A percentile compares a stretch with the other conserved stretches of the same genome.
These are phyloP conservation scores for Botrytis tulipae DNA, from an alignment of 2,329 filamentous ascomycete species.

Conservation along the genomic window DNA sequence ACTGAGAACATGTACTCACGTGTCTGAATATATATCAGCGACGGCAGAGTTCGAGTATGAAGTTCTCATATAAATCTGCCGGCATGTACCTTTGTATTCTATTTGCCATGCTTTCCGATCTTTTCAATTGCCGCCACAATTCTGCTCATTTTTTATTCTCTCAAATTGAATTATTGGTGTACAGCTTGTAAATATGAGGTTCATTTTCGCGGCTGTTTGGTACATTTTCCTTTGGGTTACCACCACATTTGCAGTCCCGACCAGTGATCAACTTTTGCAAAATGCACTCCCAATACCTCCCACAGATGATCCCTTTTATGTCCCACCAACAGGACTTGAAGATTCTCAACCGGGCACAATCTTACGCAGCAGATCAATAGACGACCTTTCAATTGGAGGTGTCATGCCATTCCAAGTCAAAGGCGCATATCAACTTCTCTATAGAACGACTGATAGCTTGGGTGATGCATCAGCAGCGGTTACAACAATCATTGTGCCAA, in stretches of 20 bases:
- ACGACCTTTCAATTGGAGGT: slow-evolving; percentile 36
- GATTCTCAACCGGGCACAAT: slow-evolving; percentile 38
- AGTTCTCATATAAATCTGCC: slow-evolving; percentile 1
- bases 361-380: slow-evolving; percentile 30
- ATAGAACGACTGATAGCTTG: slow-evolving; percentile 42
- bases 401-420: slow-evolving; percentile 25
- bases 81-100: not conserved
- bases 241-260: not conserved
- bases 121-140: not conserved
- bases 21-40: not conserved
- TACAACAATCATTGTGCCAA: slow-evolving; percentile 43
- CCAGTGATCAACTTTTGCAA: not conserved
- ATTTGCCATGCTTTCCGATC: not conserved
- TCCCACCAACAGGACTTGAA: slow-evolving; percentile 37
- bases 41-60: not conserved
- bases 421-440: slow-evolving; percentile 41
- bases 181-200: not conserved
- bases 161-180: too few species aligned
- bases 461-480: slow-evolving; percentile 42
- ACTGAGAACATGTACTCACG: not conserved
- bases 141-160: not conserved
- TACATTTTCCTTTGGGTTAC: not conserved
- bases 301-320: slow-evolving; percentile 42
- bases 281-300: slow-evolving; percentile 34
- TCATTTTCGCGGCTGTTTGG: not conserved